Conservation (phyloP, 345 rosid genomes). For the Brassica incana region DNA sequence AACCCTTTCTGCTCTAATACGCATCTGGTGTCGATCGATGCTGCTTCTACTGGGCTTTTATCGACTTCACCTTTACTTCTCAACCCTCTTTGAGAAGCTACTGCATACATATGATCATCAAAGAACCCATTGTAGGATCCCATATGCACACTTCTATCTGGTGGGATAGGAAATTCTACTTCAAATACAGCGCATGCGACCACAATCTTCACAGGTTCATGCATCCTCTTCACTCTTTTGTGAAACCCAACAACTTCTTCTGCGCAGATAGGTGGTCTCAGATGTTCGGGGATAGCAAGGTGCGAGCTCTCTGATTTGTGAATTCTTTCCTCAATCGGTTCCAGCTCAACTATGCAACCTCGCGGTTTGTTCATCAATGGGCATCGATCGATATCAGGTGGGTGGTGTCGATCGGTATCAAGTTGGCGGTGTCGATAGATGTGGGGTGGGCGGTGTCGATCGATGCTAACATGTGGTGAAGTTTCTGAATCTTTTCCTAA, state of each 20-base stretch:
- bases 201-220: neutral
- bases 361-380: neutral
- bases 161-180: neutral
- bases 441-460: neutral
- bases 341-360: neutral
- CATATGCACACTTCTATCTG: no score
- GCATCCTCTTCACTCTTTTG: neutral
- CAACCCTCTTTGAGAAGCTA: neutral
- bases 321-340: neutral
- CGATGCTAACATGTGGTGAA: neutral
- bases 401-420: no score
- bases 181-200: neutral
- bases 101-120: no score
- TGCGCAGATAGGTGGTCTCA: neutral
- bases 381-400: neutral
- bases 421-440: no score
- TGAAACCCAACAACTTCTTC: neutral
- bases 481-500: no score
- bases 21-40: neutral
- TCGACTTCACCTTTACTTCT: neutral
- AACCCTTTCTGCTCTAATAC: neutral
- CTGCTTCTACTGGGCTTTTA: neutral
- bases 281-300: neutral
- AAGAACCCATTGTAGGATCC: no score
- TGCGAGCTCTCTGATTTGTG: neutral